Percentiles rank a stretch among this genome's conserved stretches.
Conservation (phyloP, 2,329 filamentous ascomycete species). For the Pestalotiopsis sp. region DNA sequence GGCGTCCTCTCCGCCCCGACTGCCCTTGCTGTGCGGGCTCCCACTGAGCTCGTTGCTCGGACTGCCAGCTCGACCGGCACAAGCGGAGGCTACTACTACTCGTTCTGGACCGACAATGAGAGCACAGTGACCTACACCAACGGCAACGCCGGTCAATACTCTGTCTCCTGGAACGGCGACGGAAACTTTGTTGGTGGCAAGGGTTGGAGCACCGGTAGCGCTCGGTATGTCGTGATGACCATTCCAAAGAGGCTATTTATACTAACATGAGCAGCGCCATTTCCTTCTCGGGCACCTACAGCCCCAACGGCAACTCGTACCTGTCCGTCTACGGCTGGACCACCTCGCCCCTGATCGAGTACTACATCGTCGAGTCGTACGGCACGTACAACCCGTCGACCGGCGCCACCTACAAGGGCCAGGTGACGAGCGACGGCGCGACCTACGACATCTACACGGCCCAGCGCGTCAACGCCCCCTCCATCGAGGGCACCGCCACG, state of each 20-base stretch:
- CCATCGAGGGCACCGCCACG: constrained; percentile 48
- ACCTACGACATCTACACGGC: constrained; percentile 39
- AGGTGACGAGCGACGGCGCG: constrained; percentile 34
- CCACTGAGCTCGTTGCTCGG: constrained; percentile 33
- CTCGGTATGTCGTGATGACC: constrained; percentile 16
- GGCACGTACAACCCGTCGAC: constrained; percentile 45
- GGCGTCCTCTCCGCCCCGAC: constrained; percentile 38
- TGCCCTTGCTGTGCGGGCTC: constrained; percentile 32
- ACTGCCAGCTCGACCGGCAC: constrained; percentile 53
- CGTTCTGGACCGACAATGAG: constrained; percentile 61
- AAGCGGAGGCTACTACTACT: constrained; percentile 63
- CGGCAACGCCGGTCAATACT: constrained; percentile 51
- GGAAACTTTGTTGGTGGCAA: constrained; percentile 54
- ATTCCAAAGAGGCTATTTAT: constrained; percentile 11
- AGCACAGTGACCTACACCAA: constrained; percentile 58
- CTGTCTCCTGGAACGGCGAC: constrained; percentile 48
- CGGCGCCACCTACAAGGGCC: constrained; percentile 35
- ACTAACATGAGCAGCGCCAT: constrained; percentile 40
- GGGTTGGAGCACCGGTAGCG: constrained; percentile 44
- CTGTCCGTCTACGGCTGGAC: constrained; percentile 46
- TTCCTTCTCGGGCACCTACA: constrained; percentile 51
- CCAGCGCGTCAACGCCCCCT: constrained; percentile 41
- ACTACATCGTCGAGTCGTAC: constrained; percentile 44
- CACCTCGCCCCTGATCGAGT: constrained; percentile 43
- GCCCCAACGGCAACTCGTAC: constrained; percentile 50